Evolutionary conservation across 768 basidiomycete genomes (phyloP), one percentile per base, ranked within the genome.

Genomic region (Tylopilus sp.): DNA sequence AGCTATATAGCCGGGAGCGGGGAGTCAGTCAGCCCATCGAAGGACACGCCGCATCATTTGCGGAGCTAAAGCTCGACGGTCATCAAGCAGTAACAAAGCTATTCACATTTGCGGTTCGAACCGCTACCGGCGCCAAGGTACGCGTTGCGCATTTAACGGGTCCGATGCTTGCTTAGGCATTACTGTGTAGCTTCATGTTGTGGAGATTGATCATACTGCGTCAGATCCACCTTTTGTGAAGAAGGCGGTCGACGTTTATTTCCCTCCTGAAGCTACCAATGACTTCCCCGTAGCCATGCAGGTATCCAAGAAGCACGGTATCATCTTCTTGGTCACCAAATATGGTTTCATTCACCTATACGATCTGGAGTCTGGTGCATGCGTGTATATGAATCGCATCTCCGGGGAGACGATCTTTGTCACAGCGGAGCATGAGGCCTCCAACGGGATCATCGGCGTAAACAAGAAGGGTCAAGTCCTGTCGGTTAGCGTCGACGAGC

Each of bases 281-380:
- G 97, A 99, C 67, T 99, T 99, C 79, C 97, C 97, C 17, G 97
- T 99, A 26, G 92, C 97, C 26, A 98, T 99, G 93, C 97, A 99
- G 69, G 92, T 98, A 31, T 98, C 97, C 36, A 86, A 88, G 72
- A 91, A 92, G 70, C 95, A 97, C 71, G 96, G 97, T 31, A 92
- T 99, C 71, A 77, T 97, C 65, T 99, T 95, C 75, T 81, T 99
- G 52, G 92, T 98, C 67, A 98, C 97, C 51, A 99, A 99, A 72
- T 98, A 92, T 69, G 97, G 97, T 37, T 99, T 99, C 76, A 98
- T 99, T 66, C 97, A 98, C 71, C 81, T 99, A 14, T 99, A 99
- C 72, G 97, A 99, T 72, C 84, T 98, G 58, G 97, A 99, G 72
- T 83, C 93, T 10, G 97, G 95, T 52, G 87, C 92, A 40, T 98